phyloP scores from a whole-genome alignment of 352 stramenopile species.

The Pythium apleroticum region DNA sequence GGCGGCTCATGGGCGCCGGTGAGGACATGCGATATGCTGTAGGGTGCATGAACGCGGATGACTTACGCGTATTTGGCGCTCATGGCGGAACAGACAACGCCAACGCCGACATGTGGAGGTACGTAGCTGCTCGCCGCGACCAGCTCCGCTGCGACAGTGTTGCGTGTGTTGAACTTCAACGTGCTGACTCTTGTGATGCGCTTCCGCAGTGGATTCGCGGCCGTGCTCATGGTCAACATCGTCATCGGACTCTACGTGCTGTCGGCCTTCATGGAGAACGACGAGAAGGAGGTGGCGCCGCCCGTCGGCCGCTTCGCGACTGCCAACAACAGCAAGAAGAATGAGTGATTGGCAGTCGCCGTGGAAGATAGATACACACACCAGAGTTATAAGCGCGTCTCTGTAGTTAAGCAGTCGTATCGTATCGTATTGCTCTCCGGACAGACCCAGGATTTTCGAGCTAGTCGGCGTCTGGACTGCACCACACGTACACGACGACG shows the following conservation, averaged over 20 bases:
- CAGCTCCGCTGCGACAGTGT: not conserved
- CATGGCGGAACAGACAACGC: not conserved
- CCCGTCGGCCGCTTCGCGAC: slow-evolving; percentile 61
- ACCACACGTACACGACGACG: slow-evolving; percentile 13
- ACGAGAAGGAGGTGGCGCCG: slow-evolving; percentile 49
- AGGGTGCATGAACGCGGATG: no score
- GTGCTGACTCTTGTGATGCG: not conserved
- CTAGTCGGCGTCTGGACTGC: not conserved
- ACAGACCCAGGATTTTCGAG: not conserved
- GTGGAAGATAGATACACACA: no score
- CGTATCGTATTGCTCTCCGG: no score
- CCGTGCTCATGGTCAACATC: slow-evolving; percentile 75
- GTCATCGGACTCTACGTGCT: slow-evolving; percentile 79
- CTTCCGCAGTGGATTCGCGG: slow-evolving; percentile 52
- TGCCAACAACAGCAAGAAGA: slow-evolving; percentile 41
- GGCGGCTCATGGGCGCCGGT: slow-evolving; percentile 47
- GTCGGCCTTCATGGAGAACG: slow-evolving; percentile 59
- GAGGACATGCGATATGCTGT: no score
- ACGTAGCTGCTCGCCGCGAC: not conserved
- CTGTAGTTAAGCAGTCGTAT: no score
- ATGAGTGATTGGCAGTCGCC: slow-evolving; percentile 21
- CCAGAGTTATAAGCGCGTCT: no score
- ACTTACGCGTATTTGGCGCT: no score
- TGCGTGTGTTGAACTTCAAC: no score
- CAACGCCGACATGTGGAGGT: slow-evolving; percentile 75